Evolutionary conservation across 495 filamentous ascomycete genomes (phyloP).

Genomic region (Parachaetomium inaequale): DNA sequence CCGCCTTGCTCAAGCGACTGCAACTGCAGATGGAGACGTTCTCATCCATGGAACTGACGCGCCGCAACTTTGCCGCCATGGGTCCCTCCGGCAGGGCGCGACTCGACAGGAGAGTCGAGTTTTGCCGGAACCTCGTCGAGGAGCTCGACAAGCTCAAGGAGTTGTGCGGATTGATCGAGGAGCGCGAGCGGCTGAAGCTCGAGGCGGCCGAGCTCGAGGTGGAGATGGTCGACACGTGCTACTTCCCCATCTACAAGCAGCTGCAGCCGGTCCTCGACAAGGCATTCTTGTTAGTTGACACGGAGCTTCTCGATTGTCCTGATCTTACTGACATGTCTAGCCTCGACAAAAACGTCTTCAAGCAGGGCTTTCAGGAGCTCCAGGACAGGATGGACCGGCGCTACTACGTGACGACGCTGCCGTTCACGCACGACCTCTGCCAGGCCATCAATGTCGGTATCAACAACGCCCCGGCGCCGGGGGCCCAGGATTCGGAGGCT

Average conservation of each 20-base stretch:
- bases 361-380: slow-evolving; percentile 57
- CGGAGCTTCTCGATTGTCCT: too few species aligned
- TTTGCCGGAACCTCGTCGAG: slow-evolving; percentile 67
- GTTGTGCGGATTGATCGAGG: slow-evolving; percentile 63
- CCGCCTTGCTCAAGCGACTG: slow-evolving; percentile 83
- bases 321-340: slow-evolving; percentile 44
- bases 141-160: slow-evolving; percentile 71
- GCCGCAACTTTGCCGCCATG: slow-evolving; percentile 89
- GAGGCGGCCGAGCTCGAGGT: slow-evolving; percentile 70
- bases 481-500: slow-evolving; percentile 28
- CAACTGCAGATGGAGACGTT: slow-evolving; percentile 94
- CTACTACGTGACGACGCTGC: slow-evolving; percentile 68
- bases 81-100: slow-evolving; percentile 75
- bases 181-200: slow-evolving; percentile 70
- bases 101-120: slow-evolving; percentile 79
- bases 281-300: slow-evolving; percentile 58
- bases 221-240: slow-evolving; percentile 76
- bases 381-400: slow-evolving; percentile 64
- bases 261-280: slow-evolving; percentile 78
- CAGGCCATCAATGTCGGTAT: slow-evolving; percentile 66
- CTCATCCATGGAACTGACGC: slow-evolving; percentile 91
- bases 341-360: slow-evolving; percentile 73
- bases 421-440: slow-evolving; percentile 70
- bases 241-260: slow-evolving; percentile 79
- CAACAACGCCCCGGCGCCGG: slow-evolving; percentile 39